Evolutionary conservation across 106 monocot genomes (phyloP).

Genomic region (Dendrobium nobile): DNA sequence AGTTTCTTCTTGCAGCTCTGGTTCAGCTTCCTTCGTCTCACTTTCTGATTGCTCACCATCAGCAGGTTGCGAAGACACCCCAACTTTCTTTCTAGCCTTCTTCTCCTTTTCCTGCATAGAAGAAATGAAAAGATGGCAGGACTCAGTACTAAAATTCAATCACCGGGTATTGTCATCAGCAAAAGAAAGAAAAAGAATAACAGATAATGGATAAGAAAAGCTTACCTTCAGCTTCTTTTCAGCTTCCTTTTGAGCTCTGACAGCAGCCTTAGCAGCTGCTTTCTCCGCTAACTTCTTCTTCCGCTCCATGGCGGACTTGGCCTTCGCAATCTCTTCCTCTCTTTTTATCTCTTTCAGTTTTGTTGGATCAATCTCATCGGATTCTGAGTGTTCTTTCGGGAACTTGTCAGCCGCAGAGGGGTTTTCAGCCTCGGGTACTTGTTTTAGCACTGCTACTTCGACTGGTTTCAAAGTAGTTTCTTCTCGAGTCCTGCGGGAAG

Average conservation of each 20-base stretch:
- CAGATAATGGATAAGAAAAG: background rate
- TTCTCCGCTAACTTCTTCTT: constrained; percentile 88
- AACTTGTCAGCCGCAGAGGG: too few species aligned
- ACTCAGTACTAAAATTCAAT: background rate
- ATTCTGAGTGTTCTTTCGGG: constrained; percentile 14
- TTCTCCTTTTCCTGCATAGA: constrained; percentile 55
- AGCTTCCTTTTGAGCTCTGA: constrained; percentile 68
- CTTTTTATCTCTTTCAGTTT: constrained; percentile 78
- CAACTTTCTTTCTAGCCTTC: constrained; percentile 80
- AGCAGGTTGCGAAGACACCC: constrained; percentile 7
- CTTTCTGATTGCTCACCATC: constrained; percentile 30
- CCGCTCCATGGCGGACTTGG: constrained; percentile 71
- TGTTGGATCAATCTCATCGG: constrained; percentile 33
- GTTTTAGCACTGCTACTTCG: constrained; percentile 21
- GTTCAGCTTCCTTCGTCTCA: constrained; percentile 32
- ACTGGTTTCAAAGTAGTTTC: constrained; percentile 21
- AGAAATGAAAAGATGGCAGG: background rate
- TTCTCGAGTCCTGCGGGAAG: background rate
- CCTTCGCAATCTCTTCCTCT: constrained; percentile 88
- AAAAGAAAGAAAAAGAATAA: background rate
- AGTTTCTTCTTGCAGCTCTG: constrained; percentile 34
- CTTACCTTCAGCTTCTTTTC: constrained; percentile 70
- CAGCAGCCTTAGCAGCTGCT: constrained; percentile 66
- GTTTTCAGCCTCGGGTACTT: constrained; percentile 5
- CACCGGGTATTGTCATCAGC: background rate